Evolutionary conservation across 768 basidiomycete species (phyloP), one percentile per base, ranked within the genome.

Genomic region (Cyclocybe aegerita): DNA sequence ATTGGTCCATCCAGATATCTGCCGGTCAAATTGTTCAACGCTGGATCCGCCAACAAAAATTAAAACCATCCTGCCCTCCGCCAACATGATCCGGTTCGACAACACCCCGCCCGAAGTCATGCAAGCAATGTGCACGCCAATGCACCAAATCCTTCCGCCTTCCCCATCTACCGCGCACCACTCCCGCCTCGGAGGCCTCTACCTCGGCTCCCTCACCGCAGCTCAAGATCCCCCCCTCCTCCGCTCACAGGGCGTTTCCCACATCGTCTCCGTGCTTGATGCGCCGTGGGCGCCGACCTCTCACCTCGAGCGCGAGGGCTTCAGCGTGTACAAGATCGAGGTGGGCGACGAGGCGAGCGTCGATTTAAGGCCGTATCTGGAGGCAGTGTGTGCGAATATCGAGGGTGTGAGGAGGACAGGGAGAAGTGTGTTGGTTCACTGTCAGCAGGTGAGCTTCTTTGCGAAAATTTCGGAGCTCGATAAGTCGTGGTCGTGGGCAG

Each of bases 121-220:
- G 77, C 85, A 88, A 65, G 84, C 88, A 6, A 88, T 90, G 83
- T 89, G 87, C 71, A 90, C 88, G 0, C 88, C 88, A 0, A 89
- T 90, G 88, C 88, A 90, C 68, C 77, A 79, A 55, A 80, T 90
- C 60, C 72, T 88, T 9, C 50, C 74, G 0, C 75, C 78, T 31
- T 67, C 70, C 38, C 39, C 66, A 42, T 50, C 62, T 37, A 41
- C 63, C 46, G 43, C 56, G 29, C 61, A 56, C 10, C 61, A 65
- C 12, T 51, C 58, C 11, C 43, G 56, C 17, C 51, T 55, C 11
- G 88, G 88, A 41, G 70, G 75, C 0, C 83, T 90, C 49, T 90
- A 82, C 67, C 75, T 90, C 46, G 88, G 85, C 43, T 86, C 85
- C 44, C 73, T 85, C 58, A 70, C 78, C 23, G 85, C 85, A 11